These are phyloP conservation scores for Penicillium malachiteum DNA, from an alignment of 495 filamentous ascomycete genomes.

Conservation along the genomic window DNA sequence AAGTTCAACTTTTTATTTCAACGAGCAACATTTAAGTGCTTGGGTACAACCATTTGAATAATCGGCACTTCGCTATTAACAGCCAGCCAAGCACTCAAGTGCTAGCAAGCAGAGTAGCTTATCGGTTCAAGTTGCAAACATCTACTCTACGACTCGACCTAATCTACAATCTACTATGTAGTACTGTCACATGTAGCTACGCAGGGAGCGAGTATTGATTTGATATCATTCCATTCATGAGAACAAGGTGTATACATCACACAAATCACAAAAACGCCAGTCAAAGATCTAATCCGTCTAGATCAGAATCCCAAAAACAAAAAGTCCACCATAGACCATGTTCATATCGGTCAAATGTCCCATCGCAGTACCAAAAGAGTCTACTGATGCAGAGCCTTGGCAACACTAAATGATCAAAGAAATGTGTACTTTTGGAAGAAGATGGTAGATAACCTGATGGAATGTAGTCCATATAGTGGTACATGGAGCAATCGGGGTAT, in stretches of 20 bases:
- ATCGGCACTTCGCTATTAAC: too few relatives aligned
- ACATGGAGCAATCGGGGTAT: slow-evolving; percentile 37
- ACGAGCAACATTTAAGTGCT: too few relatives aligned
- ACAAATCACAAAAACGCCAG: slow-evolving; percentile 17
- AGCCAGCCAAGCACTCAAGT: background rate
- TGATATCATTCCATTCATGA: slow-evolving; percentile 27
- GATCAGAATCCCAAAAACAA: slow-evolving; percentile 4
- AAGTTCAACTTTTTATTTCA: too few relatives aligned
- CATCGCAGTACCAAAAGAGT: background rate
- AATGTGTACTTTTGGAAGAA: slow-evolving; percentile 18
- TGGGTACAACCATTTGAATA: too few relatives aligned
- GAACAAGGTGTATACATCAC: slow-evolving; percentile 24
- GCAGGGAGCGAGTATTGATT: background rate
- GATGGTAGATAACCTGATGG: too few relatives aligned
- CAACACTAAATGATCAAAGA: slow-evolving; percentile 6
- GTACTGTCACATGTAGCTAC: background rate
- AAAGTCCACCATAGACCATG: slow-evolving; percentile 21
- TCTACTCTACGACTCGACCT: background rate
- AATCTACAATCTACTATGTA: too few relatives aligned
- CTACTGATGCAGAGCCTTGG: slow-evolving; percentile 3
- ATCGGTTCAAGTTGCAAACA: background rate
- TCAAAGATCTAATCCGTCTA: slow-evolving; percentile 15
- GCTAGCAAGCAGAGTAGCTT: background rate
- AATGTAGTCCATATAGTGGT: slow-evolving; percentile 23
- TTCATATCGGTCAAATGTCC: slow-evolving; percentile 24